Conservation (phyloP, 495 filamentous ascomycete species). For the Hypoxylon trugodes region DNA sequence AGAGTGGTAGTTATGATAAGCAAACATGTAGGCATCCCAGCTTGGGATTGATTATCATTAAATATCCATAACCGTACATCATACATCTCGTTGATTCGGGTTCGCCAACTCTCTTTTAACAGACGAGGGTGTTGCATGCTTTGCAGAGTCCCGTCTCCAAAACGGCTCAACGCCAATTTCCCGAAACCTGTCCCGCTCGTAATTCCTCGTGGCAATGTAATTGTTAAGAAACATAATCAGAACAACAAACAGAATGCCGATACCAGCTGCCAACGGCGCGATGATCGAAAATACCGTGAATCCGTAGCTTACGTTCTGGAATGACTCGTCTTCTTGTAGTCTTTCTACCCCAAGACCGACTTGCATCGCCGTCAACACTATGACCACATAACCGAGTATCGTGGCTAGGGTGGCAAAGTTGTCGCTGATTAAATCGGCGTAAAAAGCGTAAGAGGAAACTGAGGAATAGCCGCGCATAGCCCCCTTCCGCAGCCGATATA, state of each 20-base stretch:
- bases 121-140: neutral
- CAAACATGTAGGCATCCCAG: neutral
- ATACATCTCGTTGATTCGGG: slow-evolving; percentile 13
- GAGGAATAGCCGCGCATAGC: slow-evolving; percentile 44
- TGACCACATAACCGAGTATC: slow-evolving; percentile 58
- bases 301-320: slow-evolving; percentile 59
- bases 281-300: slow-evolving; percentile 62
- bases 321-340: slow-evolving; percentile 49
- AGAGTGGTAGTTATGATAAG: too few relatives aligned
- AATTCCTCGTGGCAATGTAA: slow-evolving; percentile 38
- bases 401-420: slow-evolving; percentile 58
- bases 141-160: slow-evolving; percentile 24
- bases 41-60: neutral
- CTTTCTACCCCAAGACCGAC: slow-evolving; percentile 60
- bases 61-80: neutral
- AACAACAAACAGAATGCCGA: slow-evolving; percentile 33
- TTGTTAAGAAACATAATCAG: slow-evolving; percentile 39
- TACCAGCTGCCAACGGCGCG: slow-evolving; percentile 39
- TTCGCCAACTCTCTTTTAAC: neutral
- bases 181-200: slow-evolving; percentile 35
- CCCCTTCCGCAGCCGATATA: slow-evolving; percentile 40
- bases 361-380: slow-evolving; percentile 67
- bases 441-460: slow-evolving; percentile 36
- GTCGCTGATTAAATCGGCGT: slow-evolving; percentile 51
- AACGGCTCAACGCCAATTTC: slow-evolving; percentile 40